These are phyloP conservation scores for Anisodus acutangulus DNA, from an alignment of 257 asterid genomes.

Conservation along the genomic window DNA sequence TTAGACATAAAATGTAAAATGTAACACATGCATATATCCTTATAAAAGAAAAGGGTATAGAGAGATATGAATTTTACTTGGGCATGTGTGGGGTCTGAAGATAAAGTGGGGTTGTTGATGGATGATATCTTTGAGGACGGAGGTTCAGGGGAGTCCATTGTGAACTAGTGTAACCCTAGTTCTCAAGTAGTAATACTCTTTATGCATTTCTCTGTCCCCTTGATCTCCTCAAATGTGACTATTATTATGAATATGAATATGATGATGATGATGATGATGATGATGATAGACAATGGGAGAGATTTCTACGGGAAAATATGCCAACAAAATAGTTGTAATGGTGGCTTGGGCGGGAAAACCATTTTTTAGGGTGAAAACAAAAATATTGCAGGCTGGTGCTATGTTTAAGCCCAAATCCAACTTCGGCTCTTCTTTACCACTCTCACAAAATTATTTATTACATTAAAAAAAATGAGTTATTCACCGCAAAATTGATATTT, in stretches of 20 bases:
- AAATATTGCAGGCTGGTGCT: constrained; percentile 9
- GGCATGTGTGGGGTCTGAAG: constrained; percentile 38
- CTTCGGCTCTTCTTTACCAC: background rate
- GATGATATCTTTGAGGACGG: constrained; percentile 33
- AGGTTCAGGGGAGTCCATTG: constrained; percentile 55
- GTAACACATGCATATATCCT: background rate
- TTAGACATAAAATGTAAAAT: constrained; percentile 4
- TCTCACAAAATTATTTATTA: background rate
- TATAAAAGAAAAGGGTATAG: background rate
- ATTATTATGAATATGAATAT: background rate
- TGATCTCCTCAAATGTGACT: background rate
- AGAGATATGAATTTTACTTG: constrained; percentile 22
- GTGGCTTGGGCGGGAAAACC: constrained; percentile 50
- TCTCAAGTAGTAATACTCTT: constrained; percentile 13
- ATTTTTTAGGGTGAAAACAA: constrained; percentile 31
- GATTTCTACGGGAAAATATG: constrained; percentile 34
- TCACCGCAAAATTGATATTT: no score
- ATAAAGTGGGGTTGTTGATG: constrained; percentile 6
- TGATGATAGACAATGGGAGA: constrained; percentile 4
- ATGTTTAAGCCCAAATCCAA: constrained; percentile 12
- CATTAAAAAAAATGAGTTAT: no score
- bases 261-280: background rate
- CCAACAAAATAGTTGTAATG: constrained; percentile 17
- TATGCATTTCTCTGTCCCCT: constrained; percentile 22
- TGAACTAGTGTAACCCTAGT: constrained; percentile 45